These are phyloP conservation scores for Nakazawaea holstii DNA, from an alignment of 805 yeast species.

Conservation along the genomic window DNA sequence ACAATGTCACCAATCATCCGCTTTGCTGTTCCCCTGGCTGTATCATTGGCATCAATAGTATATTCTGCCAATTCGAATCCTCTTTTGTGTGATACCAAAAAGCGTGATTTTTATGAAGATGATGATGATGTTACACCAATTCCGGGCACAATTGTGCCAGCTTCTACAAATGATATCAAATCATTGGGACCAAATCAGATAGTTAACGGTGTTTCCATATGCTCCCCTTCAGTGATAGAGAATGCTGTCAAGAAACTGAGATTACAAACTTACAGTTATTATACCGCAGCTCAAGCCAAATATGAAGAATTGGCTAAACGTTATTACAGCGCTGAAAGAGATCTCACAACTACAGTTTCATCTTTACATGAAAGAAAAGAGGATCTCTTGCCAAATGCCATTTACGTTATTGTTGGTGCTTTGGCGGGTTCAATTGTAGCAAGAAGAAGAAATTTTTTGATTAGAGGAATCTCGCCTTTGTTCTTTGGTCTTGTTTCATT, in stretches of 20 bases:
- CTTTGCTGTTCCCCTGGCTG: neutral
- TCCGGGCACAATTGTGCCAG: conserved; percentile 45
- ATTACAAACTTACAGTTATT: conserved; percentile 29
- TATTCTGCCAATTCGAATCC: neutral
- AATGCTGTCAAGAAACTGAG: conserved; percentile 42
- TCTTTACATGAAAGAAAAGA: conserved; percentile 60
- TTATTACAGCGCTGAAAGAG: conserved; percentile 56
- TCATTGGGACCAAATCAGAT: conserved; percentile 40
- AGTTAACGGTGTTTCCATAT: conserved; percentile 52
- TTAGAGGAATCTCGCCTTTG: conserved; percentile 54
- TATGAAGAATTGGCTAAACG: conserved; percentile 43
- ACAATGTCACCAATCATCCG: neutral
- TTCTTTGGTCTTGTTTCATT: conserved; percentile 60
- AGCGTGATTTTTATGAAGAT: conserved; percentile 45
- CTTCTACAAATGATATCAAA: conserved; percentile 35
- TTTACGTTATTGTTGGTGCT: conserved; percentile 64
- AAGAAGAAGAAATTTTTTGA: conserved; percentile 54
- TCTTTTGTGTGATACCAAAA: conserved; percentile 9
- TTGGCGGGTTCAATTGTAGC: conserved; percentile 70
- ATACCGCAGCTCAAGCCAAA: conserved; percentile 29
- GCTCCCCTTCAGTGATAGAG: conserved; percentile 47
- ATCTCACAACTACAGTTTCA: conserved; percentile 57
- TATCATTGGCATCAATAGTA: neutral
- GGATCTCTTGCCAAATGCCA: conserved; percentile 63
- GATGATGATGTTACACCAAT: conserved; percentile 39